Base-by-base conservation (phyloP, 176 grass and related monocot species). In the Oryza glumipatula region DNA sequence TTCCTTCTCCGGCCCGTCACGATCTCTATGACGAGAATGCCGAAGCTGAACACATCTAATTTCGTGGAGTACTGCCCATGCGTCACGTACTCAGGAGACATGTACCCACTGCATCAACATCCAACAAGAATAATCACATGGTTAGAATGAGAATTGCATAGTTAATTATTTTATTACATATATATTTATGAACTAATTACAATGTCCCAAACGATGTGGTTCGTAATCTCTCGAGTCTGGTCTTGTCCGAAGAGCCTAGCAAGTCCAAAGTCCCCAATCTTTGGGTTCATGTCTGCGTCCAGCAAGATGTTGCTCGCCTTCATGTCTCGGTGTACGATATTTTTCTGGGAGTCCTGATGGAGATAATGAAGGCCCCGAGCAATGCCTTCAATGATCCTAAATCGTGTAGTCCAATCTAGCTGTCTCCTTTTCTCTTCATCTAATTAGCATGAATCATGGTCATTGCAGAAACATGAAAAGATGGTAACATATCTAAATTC, bases 31-130 rank as follows among this genome's bases (percentile, higher is more conserved):
- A 89, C 39, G 11, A 94, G 81, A 60, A 94, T 13, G 12, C 83
- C 92, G 1, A 88, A 94, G 24, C 92, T 91, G 54, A 87, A 94
- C 26, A 91, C 89, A 4, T 94, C 89, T 14, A 72, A 94, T 70
- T 94, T 94, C 11, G 70, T 73, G 5, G 92, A 94, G 22, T 86
- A 94, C 7, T 81, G 83, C 41, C 92, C 92, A 32, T 82, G 83
- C 63, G 81, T 28, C 28, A 28, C 28, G 6, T 94, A 88, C 67
- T 83, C 86, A 0, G 86, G 86, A 22, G 86, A 82, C 85, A 86
- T 86, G 77, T 88, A 88, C 11, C 86, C 86, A 39, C 89, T 88
- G 77, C 71, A 83, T 38, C 36, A 38, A 38, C 36, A 6, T 38
- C 36, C 36, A 38, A 38, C 36, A 38, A 38, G 36, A 38, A 38